Percentiles rank a stretch among this genome's conserved stretches.
phyloP scores from a whole-genome alignment of 257 asterid species.

The Gentiana macrophylla region DNA sequence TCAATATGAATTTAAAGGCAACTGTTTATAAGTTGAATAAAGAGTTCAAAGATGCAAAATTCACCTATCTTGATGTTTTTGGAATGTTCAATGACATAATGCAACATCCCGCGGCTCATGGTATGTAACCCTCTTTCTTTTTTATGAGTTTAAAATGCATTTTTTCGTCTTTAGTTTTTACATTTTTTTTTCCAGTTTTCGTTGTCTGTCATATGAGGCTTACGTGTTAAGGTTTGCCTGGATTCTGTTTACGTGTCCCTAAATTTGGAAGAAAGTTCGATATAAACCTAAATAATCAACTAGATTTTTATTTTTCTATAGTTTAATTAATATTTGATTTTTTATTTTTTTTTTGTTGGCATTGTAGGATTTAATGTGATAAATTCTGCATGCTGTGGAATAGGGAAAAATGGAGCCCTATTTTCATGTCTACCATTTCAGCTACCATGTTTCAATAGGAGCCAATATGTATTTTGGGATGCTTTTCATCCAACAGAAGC shows the following conservation, averaged over 20 bases:
- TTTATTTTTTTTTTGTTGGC: too few species aligned
- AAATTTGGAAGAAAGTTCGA: too few species aligned
- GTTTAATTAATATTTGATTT: too few species aligned
- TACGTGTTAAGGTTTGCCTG: too few species aligned
- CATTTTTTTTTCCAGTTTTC: too few species aligned
- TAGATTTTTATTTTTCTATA: too few species aligned
- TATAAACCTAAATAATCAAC: too few species aligned
- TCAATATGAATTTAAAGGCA: conserved; percentile 45
- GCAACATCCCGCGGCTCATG: conserved; percentile 50
- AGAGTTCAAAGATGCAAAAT: conserved; percentile 46
- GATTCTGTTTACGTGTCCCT: too few species aligned
- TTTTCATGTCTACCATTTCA: conserved; percentile 77
- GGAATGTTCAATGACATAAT: conserved; percentile 77
- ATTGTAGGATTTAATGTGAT: conserved; percentile 63
- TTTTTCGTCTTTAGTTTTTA: background rate
- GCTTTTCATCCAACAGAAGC: conserved; percentile 86
- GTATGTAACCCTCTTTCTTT: conserved; percentile 15
- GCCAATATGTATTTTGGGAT: conserved; percentile 72
- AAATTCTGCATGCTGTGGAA: conserved; percentile 87
- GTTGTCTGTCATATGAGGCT: too few species aligned
- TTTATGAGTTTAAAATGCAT: background rate
- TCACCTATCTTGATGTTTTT: conserved; percentile 62
- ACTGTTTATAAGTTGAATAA: conserved; percentile 59
- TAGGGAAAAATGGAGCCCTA: conserved; percentile 92
- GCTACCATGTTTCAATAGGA: conserved; percentile 53